A percentile compares a stretch with the other conserved stretches of the same genome.
Evolutionary conservation across 1,284 basidiomycete species (phyloP).

Genomic region (Trichosporon asahii): DNA sequence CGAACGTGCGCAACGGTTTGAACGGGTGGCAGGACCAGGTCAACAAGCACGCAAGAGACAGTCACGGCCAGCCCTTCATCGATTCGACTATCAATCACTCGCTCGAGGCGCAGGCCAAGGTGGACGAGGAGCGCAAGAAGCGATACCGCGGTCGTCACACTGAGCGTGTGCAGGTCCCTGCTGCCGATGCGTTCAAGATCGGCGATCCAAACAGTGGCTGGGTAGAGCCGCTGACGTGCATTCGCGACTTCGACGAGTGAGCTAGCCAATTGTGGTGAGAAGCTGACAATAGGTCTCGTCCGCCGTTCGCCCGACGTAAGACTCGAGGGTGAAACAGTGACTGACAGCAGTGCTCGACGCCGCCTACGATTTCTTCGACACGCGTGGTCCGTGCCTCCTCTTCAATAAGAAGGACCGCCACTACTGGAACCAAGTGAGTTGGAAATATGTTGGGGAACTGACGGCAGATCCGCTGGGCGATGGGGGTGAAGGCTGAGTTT

Average conservation of each 20-base stretch:
- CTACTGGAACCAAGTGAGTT: slow-evolving; percentile 1
- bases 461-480: slow-evolving; percentile 30
- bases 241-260: slow-evolving; percentile 28
- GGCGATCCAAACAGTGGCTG: slow-evolving; percentile 26
- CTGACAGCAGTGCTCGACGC: slow-evolving; percentile 35
- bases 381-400: slow-evolving; percentile 20
- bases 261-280: neutral
- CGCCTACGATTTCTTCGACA: slow-evolving; percentile 33
- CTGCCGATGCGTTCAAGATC: slow-evolving; percentile 36
- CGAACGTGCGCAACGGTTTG: neutral
- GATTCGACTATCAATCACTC: neutral
- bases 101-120: neutral
- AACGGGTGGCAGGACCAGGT: slow-evolving; percentile 12
- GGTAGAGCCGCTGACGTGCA: slow-evolving; percentile 34
- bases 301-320: slow-evolving; percentile 40
- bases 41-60: slow-evolving; percentile 10
- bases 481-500: slow-evolving; percentile 30
- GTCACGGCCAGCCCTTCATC: slow-evolving; percentile 13
- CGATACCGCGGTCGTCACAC: neutral
- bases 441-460: neutral
- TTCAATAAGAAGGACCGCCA: slow-evolving; percentile 17
- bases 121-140: neutral
- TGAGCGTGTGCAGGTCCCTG: slow-evolving; percentile 7
- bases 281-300: slow-evolving; percentile 26
- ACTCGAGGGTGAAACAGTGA: neutral